Base-by-base conservation (phyloP, 148 eudicot species). In the Oxyria digyna region DNA sequence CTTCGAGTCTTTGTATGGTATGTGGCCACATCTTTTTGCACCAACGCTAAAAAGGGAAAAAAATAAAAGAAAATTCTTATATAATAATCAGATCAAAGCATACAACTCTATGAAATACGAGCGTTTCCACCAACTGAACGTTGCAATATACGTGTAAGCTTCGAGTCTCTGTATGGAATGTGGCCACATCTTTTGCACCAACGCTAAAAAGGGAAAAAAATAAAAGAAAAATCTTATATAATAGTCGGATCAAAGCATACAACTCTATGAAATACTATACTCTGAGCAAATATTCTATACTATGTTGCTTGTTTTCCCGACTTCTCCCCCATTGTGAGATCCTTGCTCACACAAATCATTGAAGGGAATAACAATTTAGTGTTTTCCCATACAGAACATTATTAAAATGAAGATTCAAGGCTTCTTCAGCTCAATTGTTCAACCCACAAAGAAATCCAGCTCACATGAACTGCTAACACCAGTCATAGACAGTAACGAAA, bases 71-170 rank as follows among this genome's bases (percentile, higher is more conserved):
- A 8, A 3, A 3, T 18, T 62, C 15, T 62, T 0, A 43, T 43
- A 43, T 43, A 14, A 43, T 14, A 14, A 43, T 33, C n/a, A n/a
- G n/a, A n/a, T n/a, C n/a, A 41, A 8, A 15, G n/a, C n/a, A 43
- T 38, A 38, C 8, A 38, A 7, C 41, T 38, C 8, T 10, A 38
- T 38, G 41, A n/a, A n/a, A n/a, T n/a, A n/a, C 99, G 87, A 6
- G 99, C 99, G 85, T 94, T 94, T 21, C 99, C 99, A 69, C 97
- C 99, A 65, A 90, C 87, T 24, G 99, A 94, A 73, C 85, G 96
- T 78, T 88, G 99, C 70, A 94, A 73, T 69, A 94, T 94, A 27
- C 97, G 83, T 15, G 99, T 94, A 46, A 94, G 87, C 82, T 94
- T 94, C 18, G 97, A 94, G 76, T 91, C 99, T 74, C 97, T 67